phyloP scores from a whole-genome alignment of 2,329 filamentous ascomycete species.

The Colletotrichum kahawae region DNA sequence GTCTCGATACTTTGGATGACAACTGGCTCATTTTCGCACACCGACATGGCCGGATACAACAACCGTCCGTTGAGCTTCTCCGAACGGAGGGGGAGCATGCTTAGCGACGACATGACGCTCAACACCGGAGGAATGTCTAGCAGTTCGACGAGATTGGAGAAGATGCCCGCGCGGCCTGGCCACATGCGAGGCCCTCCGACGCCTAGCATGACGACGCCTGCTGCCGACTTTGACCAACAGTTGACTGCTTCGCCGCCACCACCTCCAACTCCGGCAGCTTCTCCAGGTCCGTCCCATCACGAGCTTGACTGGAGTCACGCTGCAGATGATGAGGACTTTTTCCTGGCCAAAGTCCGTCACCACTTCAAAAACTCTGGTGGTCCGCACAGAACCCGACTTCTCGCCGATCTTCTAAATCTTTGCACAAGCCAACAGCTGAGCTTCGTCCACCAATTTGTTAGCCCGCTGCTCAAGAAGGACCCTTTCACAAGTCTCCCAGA shows the following conservation, averaged over 20 bases:
- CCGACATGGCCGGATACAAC: slow-evolving; percentile 47
- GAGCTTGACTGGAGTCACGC: slow-evolving; percentile 78
- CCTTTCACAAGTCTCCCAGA: slow-evolving; percentile 92
- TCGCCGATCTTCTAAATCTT: slow-evolving; percentile 88
- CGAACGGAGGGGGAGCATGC: slow-evolving; percentile 63
- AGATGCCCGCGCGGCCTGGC: slow-evolving; percentile 53
- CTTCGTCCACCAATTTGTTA: slow-evolving; percentile 96
- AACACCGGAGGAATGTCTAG: slow-evolving; percentile 50
- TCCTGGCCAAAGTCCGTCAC: slow-evolving; percentile 78
- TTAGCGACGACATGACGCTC: slow-evolving; percentile 63
- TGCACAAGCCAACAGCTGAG: slow-evolving; percentile 95
- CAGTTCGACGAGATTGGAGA: slow-evolving; percentile 53
- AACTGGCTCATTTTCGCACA: neutral
- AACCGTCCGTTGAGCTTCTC: slow-evolving; percentile 62
- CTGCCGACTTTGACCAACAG: slow-evolving; percentile 66
- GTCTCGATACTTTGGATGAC: neutral
- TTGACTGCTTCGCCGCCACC: slow-evolving; percentile 66
- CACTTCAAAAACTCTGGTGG: slow-evolving; percentile 81
- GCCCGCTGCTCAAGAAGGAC: slow-evolving; percentile 92
- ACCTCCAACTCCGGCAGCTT: slow-evolving; percentile 69
- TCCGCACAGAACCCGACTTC: slow-evolving; percentile 77
- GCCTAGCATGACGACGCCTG: slow-evolving; percentile 70
- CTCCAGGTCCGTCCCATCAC: slow-evolving; percentile 64
- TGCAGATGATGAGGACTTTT: slow-evolving; percentile 81
- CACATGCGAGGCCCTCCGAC: slow-evolving; percentile 65